phyloP scores from a whole-genome alignment of 1,284 basidiomycete species.

The Rugosomyces carneus region DNA sequence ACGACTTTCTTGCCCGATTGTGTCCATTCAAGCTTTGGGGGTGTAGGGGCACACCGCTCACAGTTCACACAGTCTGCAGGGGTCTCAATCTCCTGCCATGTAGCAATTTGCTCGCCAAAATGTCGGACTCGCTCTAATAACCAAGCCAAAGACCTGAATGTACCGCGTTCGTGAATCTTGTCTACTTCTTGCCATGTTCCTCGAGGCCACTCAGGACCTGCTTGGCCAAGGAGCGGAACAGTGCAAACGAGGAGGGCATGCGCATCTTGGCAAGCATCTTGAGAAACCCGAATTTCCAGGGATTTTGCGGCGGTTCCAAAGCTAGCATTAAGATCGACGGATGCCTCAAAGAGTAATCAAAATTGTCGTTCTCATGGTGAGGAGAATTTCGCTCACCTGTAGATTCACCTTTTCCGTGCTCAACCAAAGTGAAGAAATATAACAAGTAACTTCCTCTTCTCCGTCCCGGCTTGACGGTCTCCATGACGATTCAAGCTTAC shows the following conservation, averaged over 20 bases:
- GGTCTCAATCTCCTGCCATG: conserved; percentile 50
- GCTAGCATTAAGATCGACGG: conserved; percentile 49
- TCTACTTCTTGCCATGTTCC: conserved; percentile 77
- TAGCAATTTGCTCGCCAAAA: conserved; percentile 56
- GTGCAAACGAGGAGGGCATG: conserved; percentile 74
- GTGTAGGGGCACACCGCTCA: conserved; percentile 72
- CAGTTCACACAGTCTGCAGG: conserved; percentile 44
- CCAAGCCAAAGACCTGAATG: conserved; percentile 82
- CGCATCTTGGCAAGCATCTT: conserved; percentile 65
- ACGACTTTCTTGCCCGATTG: conserved; percentile 52
- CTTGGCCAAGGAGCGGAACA: conserved; percentile 62
- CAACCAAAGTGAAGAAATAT: conserved; percentile 65
- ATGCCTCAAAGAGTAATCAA: conserved; percentile 35
- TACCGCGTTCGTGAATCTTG: conserved; percentile 76
- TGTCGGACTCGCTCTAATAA: conserved; percentile 77
- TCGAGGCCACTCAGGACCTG: conserved; percentile 74
- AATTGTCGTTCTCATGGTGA: background rate
- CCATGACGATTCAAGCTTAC: conserved; percentile 69
- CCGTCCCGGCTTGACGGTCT: conserved; percentile 55
- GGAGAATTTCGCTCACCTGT: conserved; percentile 36
- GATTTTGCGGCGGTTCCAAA: conserved; percentile 58
- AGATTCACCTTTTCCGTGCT: conserved; percentile 38
- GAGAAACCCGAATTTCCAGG: conserved; percentile 48
- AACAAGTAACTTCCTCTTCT: conserved; percentile 45
- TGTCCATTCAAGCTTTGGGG: conserved; percentile 75